Conservation (phyloP, 768 basidiomycete species). For the Leccinum rimulosum region DNA sequence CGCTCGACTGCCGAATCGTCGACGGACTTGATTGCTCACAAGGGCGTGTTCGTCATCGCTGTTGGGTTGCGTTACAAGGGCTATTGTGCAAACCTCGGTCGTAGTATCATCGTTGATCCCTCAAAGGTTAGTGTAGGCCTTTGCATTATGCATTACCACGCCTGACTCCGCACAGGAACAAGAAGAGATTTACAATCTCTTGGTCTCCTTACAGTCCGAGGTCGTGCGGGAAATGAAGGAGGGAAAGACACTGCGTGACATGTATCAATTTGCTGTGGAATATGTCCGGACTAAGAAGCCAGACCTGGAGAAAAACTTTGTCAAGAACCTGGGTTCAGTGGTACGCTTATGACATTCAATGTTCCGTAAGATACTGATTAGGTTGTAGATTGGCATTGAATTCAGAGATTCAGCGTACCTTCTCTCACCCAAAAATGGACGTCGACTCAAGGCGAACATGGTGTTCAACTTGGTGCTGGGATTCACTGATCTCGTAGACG, state of each 20-base stretch:
- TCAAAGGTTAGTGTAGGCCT: slow-evolving; percentile 52
- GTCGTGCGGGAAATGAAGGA: slow-evolving; percentile 76
- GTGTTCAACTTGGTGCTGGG: slow-evolving; percentile 82
- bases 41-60: slow-evolving; percentile 84
- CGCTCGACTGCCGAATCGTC: slow-evolving; percentile 85
- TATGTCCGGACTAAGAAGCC: slow-evolving; percentile 77
- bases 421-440: slow-evolving; percentile 75
- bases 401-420: slow-evolving; percentile 88
- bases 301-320: slow-evolving; percentile 78
- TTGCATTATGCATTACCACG: background rate
- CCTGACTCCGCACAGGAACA: slow-evolving; percentile 60
- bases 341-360: slow-evolving; percentile 44
- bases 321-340: slow-evolving; percentile 88
- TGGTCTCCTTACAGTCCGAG: slow-evolving; percentile 76
- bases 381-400: slow-evolving; percentile 86
- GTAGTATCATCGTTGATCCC: slow-evolving; percentile 95
- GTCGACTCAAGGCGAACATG: slow-evolving; percentile 75
- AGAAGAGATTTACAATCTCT: slow-evolving; percentile 81
- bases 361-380: background rate
- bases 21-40: slow-evolving; percentile 75
- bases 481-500: slow-evolving; percentile 78
- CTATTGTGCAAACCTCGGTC: slow-evolving; percentile 89
- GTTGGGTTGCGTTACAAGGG: slow-evolving; percentile 91
- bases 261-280: slow-evolving; percentile 73
- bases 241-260: slow-evolving; percentile 70